These are phyloP conservation scores for Erigeron philadelphicus DNA, from an alignment of 140 eudicot genomes.

Conservation along the genomic window DNA sequence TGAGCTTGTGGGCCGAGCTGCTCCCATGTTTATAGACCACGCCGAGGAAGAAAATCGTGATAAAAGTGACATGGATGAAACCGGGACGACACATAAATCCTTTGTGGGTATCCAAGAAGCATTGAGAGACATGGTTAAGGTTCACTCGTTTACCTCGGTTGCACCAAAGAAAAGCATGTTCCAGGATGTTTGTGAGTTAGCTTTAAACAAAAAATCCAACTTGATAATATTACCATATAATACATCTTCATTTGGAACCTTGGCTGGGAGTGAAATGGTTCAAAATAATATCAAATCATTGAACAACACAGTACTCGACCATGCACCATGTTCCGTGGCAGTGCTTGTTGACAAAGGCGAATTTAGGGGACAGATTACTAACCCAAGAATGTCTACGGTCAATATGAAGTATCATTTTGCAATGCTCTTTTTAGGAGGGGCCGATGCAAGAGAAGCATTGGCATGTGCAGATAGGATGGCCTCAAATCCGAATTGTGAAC, in stretches of 20 bases:
- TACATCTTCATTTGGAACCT: constrained; percentile 15
- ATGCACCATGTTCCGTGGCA: constrained; percentile 94
- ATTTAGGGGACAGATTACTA: background rate
- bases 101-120: constrained; percentile 44
- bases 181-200: constrained; percentile 88
- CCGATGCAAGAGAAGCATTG: constrained; percentile 84
- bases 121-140: constrained; percentile 35
- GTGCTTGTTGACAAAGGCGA: constrained; percentile 50
- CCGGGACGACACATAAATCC: constrained; percentile 48
- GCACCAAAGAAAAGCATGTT: constrained; percentile 73
- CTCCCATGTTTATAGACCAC: constrained; percentile 70
- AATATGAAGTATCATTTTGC: constrained; percentile 36
- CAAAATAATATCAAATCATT: constrained; percentile 32
- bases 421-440: constrained; percentile 77
- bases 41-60: constrained; percentile 26
- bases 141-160: constrained; percentile 50
- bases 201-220: constrained; percentile 47
- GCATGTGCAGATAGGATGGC: constrained; percentile 70
- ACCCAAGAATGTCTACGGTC: constrained; percentile 19
- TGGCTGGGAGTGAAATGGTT: constrained; percentile 24
- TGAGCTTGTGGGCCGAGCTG: constrained; percentile 78
- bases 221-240: constrained; percentile 51
- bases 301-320: constrained; percentile 39
- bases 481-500: constrained; percentile 38
- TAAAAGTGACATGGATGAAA: constrained; percentile 21